A percentile compares a stretch with the other conserved stretches of the same genome.
Conservation (phyloP, 129 eudicot genomes). For the Kitagawia praeruptora region DNA sequence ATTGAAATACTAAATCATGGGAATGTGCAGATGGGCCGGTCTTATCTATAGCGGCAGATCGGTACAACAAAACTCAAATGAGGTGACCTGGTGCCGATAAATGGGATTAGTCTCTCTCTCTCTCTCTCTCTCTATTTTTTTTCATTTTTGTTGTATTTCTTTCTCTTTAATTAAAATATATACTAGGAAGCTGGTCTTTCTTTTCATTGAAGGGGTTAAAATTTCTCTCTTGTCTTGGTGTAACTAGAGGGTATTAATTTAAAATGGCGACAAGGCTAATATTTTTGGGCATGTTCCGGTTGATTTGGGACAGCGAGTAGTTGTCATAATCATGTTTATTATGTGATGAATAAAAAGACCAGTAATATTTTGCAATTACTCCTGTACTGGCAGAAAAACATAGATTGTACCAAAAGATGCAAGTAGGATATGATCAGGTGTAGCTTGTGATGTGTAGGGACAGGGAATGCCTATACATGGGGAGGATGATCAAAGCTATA, state of each 20-base stretch:
- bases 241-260: not conserved
- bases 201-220: not conserved
- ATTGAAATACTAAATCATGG: slow-evolving; percentile 1
- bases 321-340: not conserved
- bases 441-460: not conserved
- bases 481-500: not conserved
- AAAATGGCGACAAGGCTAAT: not conserved
- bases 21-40: slow-evolving; percentile 69
- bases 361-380: not conserved
- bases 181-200: not conserved
- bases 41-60: slow-evolving; percentile 83
- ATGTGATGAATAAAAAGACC: not conserved
- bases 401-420: not conserved
- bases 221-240: not conserved
- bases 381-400: not conserved
- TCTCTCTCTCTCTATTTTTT: too few relatives aligned
- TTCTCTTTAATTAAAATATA: not conserved
- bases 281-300: not conserved
- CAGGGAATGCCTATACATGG: not conserved
- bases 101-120: not conserved
- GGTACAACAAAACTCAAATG: slow-evolving; percentile 51
- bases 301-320: not conserved
- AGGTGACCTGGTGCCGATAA: slow-evolving; percentile 7
- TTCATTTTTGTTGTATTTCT: not conserved
- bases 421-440: not conserved